Evolutionary conservation across 208 protist genomes (phyloP).

Genomic region (Wallacemonas sp.): DNA sequence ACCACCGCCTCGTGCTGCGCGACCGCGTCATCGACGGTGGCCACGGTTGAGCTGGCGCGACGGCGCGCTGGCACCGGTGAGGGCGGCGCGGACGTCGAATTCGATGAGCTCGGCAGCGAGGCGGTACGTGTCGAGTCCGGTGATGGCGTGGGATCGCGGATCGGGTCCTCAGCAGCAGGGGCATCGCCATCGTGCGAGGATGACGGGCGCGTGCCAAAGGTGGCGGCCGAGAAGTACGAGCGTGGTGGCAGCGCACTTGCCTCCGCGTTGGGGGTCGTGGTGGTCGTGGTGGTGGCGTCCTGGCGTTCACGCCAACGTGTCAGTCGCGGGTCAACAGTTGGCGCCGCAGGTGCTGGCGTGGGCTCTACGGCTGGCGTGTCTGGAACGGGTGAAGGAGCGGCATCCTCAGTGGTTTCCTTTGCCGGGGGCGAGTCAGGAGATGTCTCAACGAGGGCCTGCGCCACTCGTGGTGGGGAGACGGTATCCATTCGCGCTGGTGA

Average conservation of each 20-base stretch:
- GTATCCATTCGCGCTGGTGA: background rate
- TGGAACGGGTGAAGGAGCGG: too few species aligned
- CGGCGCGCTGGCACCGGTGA: background rate
- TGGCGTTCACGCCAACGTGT: background rate
- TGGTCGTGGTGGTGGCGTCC: too few species aligned
- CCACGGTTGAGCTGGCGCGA: background rate
- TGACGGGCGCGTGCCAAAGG: background rate
- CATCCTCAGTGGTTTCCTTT: background rate
- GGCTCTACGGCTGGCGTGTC: too few species aligned
- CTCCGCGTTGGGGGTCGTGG: background rate
- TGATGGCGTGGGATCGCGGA: background rate
- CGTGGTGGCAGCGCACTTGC: background rate
- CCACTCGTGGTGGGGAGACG: background rate
- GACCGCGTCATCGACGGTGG: background rate
- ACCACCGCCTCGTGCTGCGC: background rate
- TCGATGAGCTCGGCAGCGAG: conserved; percentile 3
- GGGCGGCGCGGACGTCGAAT: conserved; percentile 10
- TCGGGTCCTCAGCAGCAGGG: background rate
- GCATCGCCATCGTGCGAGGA: background rate
- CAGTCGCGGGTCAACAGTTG: too few species aligned
- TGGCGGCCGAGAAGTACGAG: conserved; percentile 11
- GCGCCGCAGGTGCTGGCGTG: too few species aligned
- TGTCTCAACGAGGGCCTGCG: too few species aligned
- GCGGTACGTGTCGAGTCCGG: background rate
- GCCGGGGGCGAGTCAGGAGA: background rate